Conservation (phyloP, 2,329 filamentous ascomycete genomes). For the Pezicula carpinea region DNA sequence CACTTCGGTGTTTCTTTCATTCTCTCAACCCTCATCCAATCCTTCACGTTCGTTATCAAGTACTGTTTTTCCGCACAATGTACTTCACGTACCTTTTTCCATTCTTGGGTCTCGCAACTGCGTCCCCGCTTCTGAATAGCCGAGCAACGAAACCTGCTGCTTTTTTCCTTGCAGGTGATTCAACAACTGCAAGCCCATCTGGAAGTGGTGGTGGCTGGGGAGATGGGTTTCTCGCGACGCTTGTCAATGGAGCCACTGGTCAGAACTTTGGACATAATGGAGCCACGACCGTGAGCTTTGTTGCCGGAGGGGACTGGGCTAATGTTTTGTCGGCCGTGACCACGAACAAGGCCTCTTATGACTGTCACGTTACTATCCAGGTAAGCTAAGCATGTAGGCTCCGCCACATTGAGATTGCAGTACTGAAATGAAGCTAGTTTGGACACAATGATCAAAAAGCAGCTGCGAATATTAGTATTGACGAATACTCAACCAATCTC, state of each 20-base stretch:
- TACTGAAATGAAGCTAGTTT: conserved; percentile 27
- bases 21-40: too few relatives aligned
- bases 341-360: conserved; percentile 27
- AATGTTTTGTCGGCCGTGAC: conserved; percentile 35
- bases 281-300: conserved; percentile 42
- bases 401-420: not conserved
- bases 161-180: conserved; percentile 38
- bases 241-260: conserved; percentile 38
- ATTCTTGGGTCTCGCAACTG: not conserved
- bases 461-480: conserved; percentile 33
- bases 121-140: not conserved
- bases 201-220: conserved; percentile 35
- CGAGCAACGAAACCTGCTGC: conserved; percentile 24
- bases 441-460: conserved; percentile 50
- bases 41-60: too few relatives aligned
- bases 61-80: not conserved
- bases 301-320: conserved; percentile 40
- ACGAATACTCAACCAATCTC: conserved; percentile 38
- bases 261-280: conserved; percentile 44
- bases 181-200: conserved; percentile 30
- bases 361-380: conserved; percentile 45
- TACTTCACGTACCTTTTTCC: not conserved
- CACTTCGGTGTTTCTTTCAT: too few relatives aligned
- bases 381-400: conserved; percentile 16
- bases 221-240: conserved; percentile 42